Base-by-base conservation (phyloP, 1,284 basidiomycete species). In the Apiotrichum akiyoshidainum region DNA sequence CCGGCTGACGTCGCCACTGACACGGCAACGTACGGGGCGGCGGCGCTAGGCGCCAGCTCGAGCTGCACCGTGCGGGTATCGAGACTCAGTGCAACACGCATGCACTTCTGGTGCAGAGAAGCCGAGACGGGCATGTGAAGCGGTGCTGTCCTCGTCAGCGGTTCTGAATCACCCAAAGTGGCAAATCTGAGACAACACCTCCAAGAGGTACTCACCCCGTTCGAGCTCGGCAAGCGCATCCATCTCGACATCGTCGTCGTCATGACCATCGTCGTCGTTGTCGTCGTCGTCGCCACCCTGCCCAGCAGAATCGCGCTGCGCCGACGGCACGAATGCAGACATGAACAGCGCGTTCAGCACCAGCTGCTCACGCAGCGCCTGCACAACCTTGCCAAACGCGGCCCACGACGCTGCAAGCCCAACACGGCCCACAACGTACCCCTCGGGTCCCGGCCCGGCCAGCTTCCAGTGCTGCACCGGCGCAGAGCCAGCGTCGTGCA, bases 381-480 rank as follows among this genome's bases (percentile, higher is more conserved):
- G 39, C n/a, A 67, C 37, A 13, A 67, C 11, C 26, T 54, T 53
- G 12, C 37, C 39, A 17, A 71, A 52, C 34, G 52, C 60, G 5
- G 61, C 55, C 55, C 57, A 57, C 2, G 53, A 46, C 4, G 26
- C 17, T 1, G 70, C 62, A 10, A 70, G 26, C 1, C 65, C 71
- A 9, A 72, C 49, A 11, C 72, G 60, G 9, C 70, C 70, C 3
- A 76, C 56, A 2, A 76, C 61, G 46, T 65, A 73, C 13, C 68
- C 74, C 10, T 65, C 66, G 1, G 72, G 71, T 2, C 74, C 72
- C 7, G 72, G 69, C 13, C 59, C 58, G 3, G 63, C 65, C 37
- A 73, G 68, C 4, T 65, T 66, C 73, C 72, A 75, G 35, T 67
- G 63, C 61, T 76, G 74, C 9, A 61, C 65, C 12, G 26, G 40